Base-by-base conservation (phyloP, 441 rosid species). In the Euphorbia celastroides region DNA sequence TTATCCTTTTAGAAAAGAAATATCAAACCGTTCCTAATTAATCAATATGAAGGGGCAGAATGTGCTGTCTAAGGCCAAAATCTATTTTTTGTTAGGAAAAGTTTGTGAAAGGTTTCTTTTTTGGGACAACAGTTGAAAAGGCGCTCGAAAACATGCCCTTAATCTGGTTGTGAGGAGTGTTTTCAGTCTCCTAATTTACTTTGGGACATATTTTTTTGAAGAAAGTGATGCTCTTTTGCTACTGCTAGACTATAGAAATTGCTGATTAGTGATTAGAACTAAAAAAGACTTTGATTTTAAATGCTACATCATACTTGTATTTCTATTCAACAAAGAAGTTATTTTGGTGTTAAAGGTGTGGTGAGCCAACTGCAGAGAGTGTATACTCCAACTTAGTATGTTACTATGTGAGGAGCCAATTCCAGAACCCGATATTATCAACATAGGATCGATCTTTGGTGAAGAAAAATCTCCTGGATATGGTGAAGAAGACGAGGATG, bases 311-410 rank as follows among this genome's bases (percentile, higher is more conserved):
- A 20, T 64, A 26, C 2, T 27, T 48, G 26, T 48, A 48, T 9
- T 22, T 16, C 12, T 36, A 22, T 44, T 41, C 48, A 38, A 62
- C 44, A 14, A 63, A 20, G 51, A 25, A 36, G 2, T 58, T 38
- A 20, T 30, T 60, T 64, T 62, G 62, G 5, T 71, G 59, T 52
- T 80, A 57, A 75, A 90, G 98, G 71, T 93, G 98, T 56, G 84
- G 90, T 31, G 82, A 82, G 72, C 83, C 85, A 62, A 82, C 90
- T 28, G 90, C 91, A 10, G 86, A 87, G 79, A 62, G 88, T 60
- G 67, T 93, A 14, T 93, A 81, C 86, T 76, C 90, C 80, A 86
- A 88, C 80, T 85, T 93, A 79, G 93, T 2, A 67, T 93, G 14
- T 66, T 90, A 70, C 85, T 93, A 20, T 79, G 81, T 0, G 88